Evolutionary conservation across 352 stramenopile species (phyloP).

Genomic region (Globisporangium cederbergense): DNA sequence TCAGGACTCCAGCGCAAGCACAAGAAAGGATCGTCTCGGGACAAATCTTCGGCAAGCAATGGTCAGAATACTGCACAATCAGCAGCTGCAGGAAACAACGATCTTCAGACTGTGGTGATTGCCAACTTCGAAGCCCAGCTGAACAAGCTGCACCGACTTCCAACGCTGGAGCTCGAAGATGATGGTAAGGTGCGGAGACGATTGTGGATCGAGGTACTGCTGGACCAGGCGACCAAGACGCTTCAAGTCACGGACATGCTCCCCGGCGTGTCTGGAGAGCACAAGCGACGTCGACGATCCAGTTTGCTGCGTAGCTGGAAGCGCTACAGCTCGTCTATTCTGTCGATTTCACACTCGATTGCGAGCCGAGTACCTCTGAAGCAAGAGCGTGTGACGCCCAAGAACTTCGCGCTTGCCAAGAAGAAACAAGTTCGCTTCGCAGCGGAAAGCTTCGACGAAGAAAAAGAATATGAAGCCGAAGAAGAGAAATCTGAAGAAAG

Average conservation of each 20-base stretch:
- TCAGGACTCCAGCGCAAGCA: conserved; percentile 34
- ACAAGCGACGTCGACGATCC: conserved; percentile 57
- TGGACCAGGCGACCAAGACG: conserved; percentile 80
- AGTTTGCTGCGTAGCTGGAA: conserved; percentile 80
- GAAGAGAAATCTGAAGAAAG: conserved; percentile 16
- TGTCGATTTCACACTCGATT: conserved; percentile 59
- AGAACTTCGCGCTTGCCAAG: conserved; percentile 15
- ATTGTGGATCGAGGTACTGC: conserved; percentile 72
- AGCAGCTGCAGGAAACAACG: background rate
- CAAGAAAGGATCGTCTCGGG: conserved; percentile 21
- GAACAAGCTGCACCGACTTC: conserved; percentile 76
- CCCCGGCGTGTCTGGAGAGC: conserved; percentile 64
- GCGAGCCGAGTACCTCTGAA: conserved; percentile 13
- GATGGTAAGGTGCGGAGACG: conserved; percentile 56
- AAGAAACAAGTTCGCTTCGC: conserved; percentile 74
- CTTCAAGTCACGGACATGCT: conserved; percentile 80
- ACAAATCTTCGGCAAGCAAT: background rate
- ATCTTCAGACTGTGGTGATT: conserved; percentile 30
- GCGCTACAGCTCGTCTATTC: conserved; percentile 65
- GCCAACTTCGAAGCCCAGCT: conserved; percentile 78
- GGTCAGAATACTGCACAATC: background rate
- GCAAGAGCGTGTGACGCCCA: background rate
- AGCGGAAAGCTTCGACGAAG: conserved; percentile 3
- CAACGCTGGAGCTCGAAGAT: conserved; percentile 74
- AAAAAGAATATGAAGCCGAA: conserved; percentile 22